Evolutionary conservation across 2,329 filamentous ascomycete genomes (phyloP).

Genomic region (Ilyonectria mors-panacis): DNA sequence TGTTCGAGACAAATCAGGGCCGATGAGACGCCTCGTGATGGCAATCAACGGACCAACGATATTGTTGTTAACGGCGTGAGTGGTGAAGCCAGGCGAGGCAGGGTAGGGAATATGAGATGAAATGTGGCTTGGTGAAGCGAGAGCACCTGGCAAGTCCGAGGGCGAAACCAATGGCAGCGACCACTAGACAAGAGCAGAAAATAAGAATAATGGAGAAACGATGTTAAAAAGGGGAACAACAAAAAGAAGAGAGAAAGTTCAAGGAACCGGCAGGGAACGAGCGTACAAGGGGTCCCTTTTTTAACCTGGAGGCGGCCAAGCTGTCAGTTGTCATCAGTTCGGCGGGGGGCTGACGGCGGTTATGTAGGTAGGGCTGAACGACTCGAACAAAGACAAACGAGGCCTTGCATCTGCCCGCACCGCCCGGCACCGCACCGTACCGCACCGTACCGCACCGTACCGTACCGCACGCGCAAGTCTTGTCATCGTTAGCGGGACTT

Average conservation of each 20-base stretch:
- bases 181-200: background rate
- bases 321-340: constrained; percentile 18
- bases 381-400: constrained; percentile 29
- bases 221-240: background rate
- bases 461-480: constrained; percentile 5
- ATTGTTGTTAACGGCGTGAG: background rate
- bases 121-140: constrained; percentile 4
- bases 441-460: constrained; percentile 13
- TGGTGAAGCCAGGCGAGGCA: background rate
- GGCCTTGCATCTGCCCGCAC: constrained; percentile 11
- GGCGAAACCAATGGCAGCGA: constrained; percentile 8
- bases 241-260: background rate
- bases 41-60: too few species aligned
- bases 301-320: constrained; percentile 7
- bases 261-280: background rate
- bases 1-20: background rate
- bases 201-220: background rate
- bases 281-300: background rate
- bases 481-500: constrained; percentile 36
- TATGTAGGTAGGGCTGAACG: constrained; percentile 45
- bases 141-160: background rate
- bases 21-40: background rate
- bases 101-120: background rate
- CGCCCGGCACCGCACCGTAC: constrained; percentile 19
- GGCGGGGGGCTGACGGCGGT: constrained; percentile 21